Percentiles rank a stretch among this genome's conserved stretches.
Conservation (phyloP, 495 filamentous ascomycete genomes). For the Cudoniella acicularis region DNA sequence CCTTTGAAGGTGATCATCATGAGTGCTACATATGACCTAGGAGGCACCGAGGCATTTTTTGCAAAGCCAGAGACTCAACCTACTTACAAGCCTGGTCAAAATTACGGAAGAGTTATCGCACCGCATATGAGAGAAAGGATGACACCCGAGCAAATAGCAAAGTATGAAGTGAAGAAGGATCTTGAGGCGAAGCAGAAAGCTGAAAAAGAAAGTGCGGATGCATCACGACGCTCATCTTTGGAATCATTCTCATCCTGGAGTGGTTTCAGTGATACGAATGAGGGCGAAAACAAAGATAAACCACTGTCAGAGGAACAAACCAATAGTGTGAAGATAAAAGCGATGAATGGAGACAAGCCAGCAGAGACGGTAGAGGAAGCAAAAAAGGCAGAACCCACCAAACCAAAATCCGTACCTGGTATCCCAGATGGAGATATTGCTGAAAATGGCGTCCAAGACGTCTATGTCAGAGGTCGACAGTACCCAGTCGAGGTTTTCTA, state of each 20-base stretch:
- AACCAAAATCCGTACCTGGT: neutral
- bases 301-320: neutral
- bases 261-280: conserved; percentile 7
- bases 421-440: neutral
- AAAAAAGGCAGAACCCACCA: neutral
- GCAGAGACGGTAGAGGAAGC: neutral
- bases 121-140: conserved; percentile 7
- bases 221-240: neutral
- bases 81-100: conserved; percentile 21
- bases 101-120: conserved; percentile 16
- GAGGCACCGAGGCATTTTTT: conserved; percentile 64
- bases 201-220: neutral
- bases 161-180: neutral
- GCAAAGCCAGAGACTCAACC: conserved; percentile 12
- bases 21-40: conserved; percentile 93
- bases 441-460: conserved; percentile 40
- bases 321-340: neutral
- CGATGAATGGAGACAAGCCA: neutral
- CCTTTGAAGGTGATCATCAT: conserved; percentile 89
- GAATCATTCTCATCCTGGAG: conserved; percentile 17
- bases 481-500: conserved; percentile 80
- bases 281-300: neutral
- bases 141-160: neutral
- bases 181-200: neutral
- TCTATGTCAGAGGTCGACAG: conserved; percentile 83